phyloP scores from a whole-genome alignment of 495 filamentous ascomycete species.

The Penicillium bialowiezense region DNA sequence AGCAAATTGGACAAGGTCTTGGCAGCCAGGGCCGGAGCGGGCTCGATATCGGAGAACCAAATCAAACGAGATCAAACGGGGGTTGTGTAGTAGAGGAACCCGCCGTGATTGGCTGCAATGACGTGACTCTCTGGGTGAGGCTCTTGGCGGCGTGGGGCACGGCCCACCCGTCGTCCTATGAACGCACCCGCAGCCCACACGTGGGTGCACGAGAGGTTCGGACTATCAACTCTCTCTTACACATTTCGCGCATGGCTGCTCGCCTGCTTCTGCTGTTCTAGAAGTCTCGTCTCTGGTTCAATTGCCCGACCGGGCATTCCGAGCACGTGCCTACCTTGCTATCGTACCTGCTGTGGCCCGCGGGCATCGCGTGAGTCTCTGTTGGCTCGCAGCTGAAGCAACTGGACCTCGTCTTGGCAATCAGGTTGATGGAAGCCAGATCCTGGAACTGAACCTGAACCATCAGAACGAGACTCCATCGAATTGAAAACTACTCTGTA shows the following conservation, averaged over 20 bases:
- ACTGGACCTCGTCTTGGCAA: no score
- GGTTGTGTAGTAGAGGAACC: background rate
- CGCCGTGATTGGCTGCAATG: background rate
- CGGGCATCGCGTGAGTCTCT: no score
- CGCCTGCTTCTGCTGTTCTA: background rate
- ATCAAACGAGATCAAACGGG: background rate
- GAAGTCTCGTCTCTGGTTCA: background rate
- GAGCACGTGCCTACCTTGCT: background rate
- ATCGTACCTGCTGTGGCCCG: no score
- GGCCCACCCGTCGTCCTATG: background rate
- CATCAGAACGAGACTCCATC: no score
- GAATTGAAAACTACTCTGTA: no score
- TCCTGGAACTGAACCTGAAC: no score
- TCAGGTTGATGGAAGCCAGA: no score
- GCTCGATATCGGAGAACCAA: background rate
- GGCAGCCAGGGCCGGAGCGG: background rate
- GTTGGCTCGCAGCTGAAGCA: no score
- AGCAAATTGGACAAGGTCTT: slow-evolving; percentile 7
- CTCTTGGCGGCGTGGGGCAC: slow-evolving; percentile 5
- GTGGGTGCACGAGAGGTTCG: slow-evolving; percentile 2
- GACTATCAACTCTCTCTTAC: background rate
- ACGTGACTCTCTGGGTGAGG: background rate
- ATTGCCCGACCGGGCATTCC: background rate
- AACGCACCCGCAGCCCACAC: background rate
- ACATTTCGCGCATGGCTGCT: background rate